Evolutionary conservation across 163 green algal genomes (phyloP), one percentile per base, ranked within the genome.

Genomic region (Prototheca wickerhamii): DNA sequence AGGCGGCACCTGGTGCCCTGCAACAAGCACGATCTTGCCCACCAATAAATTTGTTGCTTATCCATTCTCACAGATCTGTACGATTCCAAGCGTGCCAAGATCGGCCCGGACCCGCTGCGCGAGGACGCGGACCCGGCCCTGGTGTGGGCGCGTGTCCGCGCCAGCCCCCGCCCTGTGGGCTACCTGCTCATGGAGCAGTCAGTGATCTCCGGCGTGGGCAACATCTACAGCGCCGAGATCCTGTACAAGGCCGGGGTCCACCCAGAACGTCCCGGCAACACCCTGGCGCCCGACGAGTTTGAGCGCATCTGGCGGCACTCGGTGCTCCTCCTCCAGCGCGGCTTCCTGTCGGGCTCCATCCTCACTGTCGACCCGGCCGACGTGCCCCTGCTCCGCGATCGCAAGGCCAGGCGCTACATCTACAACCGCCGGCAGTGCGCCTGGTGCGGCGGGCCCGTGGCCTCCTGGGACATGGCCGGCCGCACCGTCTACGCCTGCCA

Each of bases 141-240:
- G 42, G 58, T 78, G 40, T 84, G 76, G 76, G 29, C 60, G 66
- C 32, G 37, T 26, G 46, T 74, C 23, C 21, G 31, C 26, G 49
- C 7, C 49, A 80, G 56, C 35, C n/a, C n/a, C n/a, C n/a, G n/a
- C n/a, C n/a, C n/a, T n/a, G n/a, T n/a, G n/a, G n/a, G n/a, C n/a
- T n/a, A n/a, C n/a, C 56, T 91, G 59, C 73, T 95, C 21, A 95
- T 95, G 88, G 84, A 91, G 64, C 88, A 95, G 67, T 70, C 65
- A 42, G 63, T 82, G 18, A 68, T 95, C 23, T 85, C 86, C 18
- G 87, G 87, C 49, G 65, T 93, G 4, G 87, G 88, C 43, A 95
- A 94, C 75, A 94, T 95, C 70, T 96, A 93, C 78, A 67, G 89
- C 2, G 86, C 87, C 2, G 84, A 91, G 61, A 80, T 86, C 34